These are phyloP conservation scores for Peterozyma toletana DNA, from an alignment of 805 yeast genomes.

Conservation along the genomic window DNA sequence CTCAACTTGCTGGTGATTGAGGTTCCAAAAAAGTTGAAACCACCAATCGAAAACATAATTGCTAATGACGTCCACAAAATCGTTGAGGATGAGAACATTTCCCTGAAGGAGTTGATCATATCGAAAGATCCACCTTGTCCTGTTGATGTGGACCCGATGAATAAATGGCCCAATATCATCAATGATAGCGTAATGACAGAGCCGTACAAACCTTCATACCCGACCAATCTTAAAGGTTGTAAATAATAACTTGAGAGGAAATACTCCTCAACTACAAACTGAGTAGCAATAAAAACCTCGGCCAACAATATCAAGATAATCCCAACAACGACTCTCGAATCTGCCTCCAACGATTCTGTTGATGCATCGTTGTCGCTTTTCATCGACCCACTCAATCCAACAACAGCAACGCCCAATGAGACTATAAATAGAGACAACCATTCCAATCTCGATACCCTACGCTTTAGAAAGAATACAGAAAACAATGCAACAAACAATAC, in stretches of 20 bases:
- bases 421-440: slow-evolving; percentile 66
- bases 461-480: slow-evolving; percentile 54
- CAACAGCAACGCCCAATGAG: slow-evolving; percentile 60
- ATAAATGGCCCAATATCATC: slow-evolving; percentile 36
- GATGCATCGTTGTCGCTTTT: slow-evolving; percentile 12
- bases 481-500: slow-evolving; percentile 71
- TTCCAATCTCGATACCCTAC: slow-evolving; percentile 49
- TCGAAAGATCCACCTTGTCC: slow-evolving; percentile 46
- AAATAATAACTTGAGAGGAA: slow-evolving; percentile 45
- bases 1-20: slow-evolving; percentile 57
- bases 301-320: slow-evolving; percentile 51
- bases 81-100: slow-evolving; percentile 34
- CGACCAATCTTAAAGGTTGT: slow-evolving; percentile 60
- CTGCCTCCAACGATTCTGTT: slow-evolving; percentile 3
- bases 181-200: slow-evolving; percentile 31
- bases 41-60: slow-evolving; percentile 66
- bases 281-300: slow-evolving; percentile 64
- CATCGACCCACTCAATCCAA: slow-evolving; percentile 61
- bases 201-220: slow-evolving; percentile 71
- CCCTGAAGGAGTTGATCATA: slow-evolving; percentile 37
- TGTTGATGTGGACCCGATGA: slow-evolving; percentile 27
- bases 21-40: slow-evolving; percentile 69
- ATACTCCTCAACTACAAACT: slow-evolving; percentile 74
- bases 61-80: slow-evolving; percentile 49
- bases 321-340: slow-evolving; percentile 39